Evolutionary conservation across 129 eudicot genomes (phyloP), one percentile per base, ranked within the genome.

Genomic region (Flaveria sonorensis): DNA sequence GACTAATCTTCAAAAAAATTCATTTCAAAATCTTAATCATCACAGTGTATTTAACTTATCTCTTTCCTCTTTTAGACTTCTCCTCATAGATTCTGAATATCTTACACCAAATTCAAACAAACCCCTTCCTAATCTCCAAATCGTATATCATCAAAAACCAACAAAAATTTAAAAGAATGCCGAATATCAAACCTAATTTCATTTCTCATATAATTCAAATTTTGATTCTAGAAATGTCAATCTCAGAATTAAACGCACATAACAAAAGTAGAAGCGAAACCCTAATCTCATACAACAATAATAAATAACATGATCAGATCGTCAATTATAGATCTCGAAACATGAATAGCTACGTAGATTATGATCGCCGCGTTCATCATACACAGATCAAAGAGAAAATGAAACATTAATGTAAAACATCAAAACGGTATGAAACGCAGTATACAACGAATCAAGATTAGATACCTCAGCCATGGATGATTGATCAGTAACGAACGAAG

Each of bases 381-480:
- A 56, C 62, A 19, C 62, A 56, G 62, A 56, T 56, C 62, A 19
- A 21, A 56, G 8, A 56, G 13, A 56, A 56, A 56, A 56, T 6
- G 3, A 56, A 18, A 52, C 62, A 46, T 28, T 10, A 26, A 59
- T 45, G 56, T 42, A 42, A 21, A 74, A 67, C 18, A 39, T 7
- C 15, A 42, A 57, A 66, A 13, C 10, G 40, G 24, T 8, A 55
- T 11, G 11, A 40, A 77, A 52, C 1, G 24, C 43, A 13, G 13
- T n/a, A 56, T 14, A 43, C 10, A 21, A 40, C 9, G 32, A 77
- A 55, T 68, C 56, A 11, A 20, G 18, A 53, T 68, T 69, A n/a
- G 42, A 36, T 78, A 78, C 82, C 82, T 70, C 82, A 3, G 76
- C 82, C 82, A 78, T 78, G 76, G 13, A 55, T 57, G 76, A 69